These are phyloP conservation scores for Edaphochlamys debaryana DNA, from an alignment of 139 green algal genomes.

Conservation along the genomic window DNA sequence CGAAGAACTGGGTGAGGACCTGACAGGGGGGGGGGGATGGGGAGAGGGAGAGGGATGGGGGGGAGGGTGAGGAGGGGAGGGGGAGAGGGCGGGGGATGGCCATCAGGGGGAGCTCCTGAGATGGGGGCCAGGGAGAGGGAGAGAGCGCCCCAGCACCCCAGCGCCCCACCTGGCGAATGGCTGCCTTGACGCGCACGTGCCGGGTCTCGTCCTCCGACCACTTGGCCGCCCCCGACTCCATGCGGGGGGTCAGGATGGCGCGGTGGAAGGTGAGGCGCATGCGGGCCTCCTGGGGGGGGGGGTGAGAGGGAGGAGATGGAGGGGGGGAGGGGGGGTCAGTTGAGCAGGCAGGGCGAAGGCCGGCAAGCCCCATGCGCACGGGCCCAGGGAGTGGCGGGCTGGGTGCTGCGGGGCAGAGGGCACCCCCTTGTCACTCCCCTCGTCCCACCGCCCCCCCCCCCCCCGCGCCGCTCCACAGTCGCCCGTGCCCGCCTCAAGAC, in stretches of 20 bases:
- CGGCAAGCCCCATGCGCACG: no score
- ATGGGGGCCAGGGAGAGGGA: neutral
- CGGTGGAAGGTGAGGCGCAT: conserved; percentile 14
- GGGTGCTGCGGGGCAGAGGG: no score
- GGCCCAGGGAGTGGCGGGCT: no score
- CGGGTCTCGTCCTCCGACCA: conserved; percentile 13
- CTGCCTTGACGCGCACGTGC: neutral
- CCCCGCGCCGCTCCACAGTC: no score
- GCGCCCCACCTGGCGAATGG: conserved; percentile 21
- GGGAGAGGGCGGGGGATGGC: conserved; percentile 56
- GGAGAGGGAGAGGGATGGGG: neutral
- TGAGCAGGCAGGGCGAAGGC: no score
- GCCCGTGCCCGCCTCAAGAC: no score
- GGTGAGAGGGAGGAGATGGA: no score
- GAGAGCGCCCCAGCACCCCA: no score
- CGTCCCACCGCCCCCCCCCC: no score
- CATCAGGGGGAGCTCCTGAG: conserved; percentile 57
- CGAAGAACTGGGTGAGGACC: conserved; percentile 74
- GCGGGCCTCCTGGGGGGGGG: no score
- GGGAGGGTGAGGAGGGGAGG: neutral
- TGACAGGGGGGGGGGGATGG: neutral
- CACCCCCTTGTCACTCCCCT: no score
- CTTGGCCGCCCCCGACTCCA: neutral
- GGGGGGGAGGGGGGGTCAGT: no score
- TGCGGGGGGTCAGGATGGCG: neutral